Evolutionary conservation across 495 filamentous ascomycete genomes (phyloP).

Genomic region (Hyaloscypha bicolor): DNA sequence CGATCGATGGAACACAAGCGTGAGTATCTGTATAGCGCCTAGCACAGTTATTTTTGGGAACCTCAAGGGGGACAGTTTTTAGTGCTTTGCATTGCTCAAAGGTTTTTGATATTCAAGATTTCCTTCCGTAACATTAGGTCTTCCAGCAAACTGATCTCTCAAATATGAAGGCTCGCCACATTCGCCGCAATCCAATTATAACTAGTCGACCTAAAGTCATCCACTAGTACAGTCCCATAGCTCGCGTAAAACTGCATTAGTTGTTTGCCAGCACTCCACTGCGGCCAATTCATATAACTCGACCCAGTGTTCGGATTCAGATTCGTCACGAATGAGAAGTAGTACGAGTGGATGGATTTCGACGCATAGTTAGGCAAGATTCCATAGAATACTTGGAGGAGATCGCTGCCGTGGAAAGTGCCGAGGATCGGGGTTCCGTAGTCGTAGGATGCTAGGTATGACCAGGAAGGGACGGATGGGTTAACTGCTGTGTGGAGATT

Average conservation of each 20-base stretch:
- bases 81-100: no score
- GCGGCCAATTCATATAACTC: slow-evolving; percentile 57
- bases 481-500: slow-evolving; percentile 28
- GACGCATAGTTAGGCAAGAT: slow-evolving; percentile 53
- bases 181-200: slow-evolving; percentile 53
- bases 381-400: slow-evolving; percentile 29
- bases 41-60: no score
- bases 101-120: not conserved
- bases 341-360: slow-evolving; percentile 60
- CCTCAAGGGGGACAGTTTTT: no score
- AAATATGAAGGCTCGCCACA: slow-evolving; percentile 52
- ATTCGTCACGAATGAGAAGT: slow-evolving; percentile 65
- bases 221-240: slow-evolving; percentile 47
- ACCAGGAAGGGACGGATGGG: slow-evolving; percentile 55
- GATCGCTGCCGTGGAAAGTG: slow-evolving; percentile 70
- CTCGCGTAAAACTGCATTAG: slow-evolving; percentile 60
- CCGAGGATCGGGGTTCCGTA: slow-evolving; percentile 69
- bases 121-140: no score
- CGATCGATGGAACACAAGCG: no score
- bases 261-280: slow-evolving; percentile 54
- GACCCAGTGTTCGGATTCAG: slow-evolving; percentile 62
- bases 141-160: slow-evolving; percentile 16
- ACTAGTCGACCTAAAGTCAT: slow-evolving; percentile 58
- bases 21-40: no score
- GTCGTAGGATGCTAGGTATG: slow-evolving; percentile 70